Evolutionary conservation across 1,284 basidiomycete species (phyloP).

Genomic region (Puccinia hordei): DNA sequence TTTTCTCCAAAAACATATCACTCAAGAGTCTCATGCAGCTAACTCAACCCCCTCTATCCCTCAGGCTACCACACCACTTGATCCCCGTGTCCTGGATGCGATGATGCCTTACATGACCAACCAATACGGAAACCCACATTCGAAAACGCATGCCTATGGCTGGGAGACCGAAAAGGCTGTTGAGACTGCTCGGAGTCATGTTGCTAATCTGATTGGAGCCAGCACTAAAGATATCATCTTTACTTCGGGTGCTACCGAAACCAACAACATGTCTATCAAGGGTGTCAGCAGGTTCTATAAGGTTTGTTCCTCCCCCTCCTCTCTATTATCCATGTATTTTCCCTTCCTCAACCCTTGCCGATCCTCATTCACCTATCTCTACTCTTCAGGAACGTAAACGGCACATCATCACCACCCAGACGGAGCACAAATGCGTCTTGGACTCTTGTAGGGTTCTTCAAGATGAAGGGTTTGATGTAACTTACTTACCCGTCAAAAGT

Average conservation of each 20-base stretch:
- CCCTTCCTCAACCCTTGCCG: slow-evolving; percentile 28
- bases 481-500: slow-evolving; percentile 86
- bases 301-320: slow-evolving; percentile 77
- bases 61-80: slow-evolving; percentile 93
- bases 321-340: slow-evolving; percentile 55
- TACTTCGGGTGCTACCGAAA: slow-evolving; percentile 97
- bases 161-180: slow-evolving; percentile 97
- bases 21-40: no score
- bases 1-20: no score
- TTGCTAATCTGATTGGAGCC: slow-evolving; percentile 89
- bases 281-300: slow-evolving; percentile 87
- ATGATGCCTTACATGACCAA: slow-evolving; percentile 97
- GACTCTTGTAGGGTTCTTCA: slow-evolving; percentile 94
- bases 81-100: slow-evolving; percentile 92
- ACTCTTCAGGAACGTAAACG: slow-evolving; percentile 7
- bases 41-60: slow-evolving; percentile 11
- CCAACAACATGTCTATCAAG: slow-evolving; percentile 98
- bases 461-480: slow-evolving; percentile 96
- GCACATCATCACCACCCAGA: slow-evolving; percentile 65
- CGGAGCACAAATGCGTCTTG: slow-evolving; percentile 97
- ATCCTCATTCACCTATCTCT: neutral
- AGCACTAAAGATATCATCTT: slow-evolving; percentile 95
- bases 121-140: slow-evolving; percentile 97
- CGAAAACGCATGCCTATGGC: slow-evolving; percentile 95
- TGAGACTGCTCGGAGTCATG: slow-evolving; percentile 84